Conservation (phyloP, 768 basidiomycete species). For the Strobilomyces echinocephalus region DNA sequence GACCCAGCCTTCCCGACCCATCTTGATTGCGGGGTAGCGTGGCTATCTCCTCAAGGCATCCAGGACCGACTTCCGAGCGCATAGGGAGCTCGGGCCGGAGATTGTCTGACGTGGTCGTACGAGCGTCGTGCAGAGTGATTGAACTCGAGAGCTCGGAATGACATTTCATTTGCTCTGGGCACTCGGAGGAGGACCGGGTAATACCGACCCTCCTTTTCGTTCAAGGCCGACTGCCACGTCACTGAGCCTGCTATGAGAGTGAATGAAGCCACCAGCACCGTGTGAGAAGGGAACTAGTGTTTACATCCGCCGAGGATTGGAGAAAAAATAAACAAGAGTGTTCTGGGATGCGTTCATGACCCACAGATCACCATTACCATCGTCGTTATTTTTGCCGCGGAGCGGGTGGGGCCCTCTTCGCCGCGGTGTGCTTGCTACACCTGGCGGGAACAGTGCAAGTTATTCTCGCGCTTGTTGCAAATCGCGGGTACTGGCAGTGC, state of each 20-base stretch:
- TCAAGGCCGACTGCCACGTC: constrained; percentile 14
- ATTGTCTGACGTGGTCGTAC: not conserved
- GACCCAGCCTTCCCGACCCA: not conserved
- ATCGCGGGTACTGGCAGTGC: too few relatives aligned
- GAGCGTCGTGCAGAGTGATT: too few relatives aligned
- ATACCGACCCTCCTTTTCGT: not conserved
- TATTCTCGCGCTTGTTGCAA: not conserved
- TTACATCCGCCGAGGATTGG: not conserved
- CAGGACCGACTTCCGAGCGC: constrained; percentile 10
- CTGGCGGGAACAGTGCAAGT: not conserved
- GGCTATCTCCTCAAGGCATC: not conserved
- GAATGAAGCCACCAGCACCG: not conserved
- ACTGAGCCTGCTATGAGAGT: not conserved
- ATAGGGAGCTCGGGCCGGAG: constrained; percentile 1
- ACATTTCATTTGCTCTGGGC: not conserved
- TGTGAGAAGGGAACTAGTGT: not conserved
- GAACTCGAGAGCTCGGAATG: not conserved
- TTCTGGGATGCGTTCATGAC: not conserved
- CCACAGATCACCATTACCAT: not conserved
- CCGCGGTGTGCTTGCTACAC: not conserved
- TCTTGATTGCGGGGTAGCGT: constrained; percentile 6
- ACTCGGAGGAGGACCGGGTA: not conserved
- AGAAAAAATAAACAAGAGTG: not conserved
- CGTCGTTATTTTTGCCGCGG: not conserved
- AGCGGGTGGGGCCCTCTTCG: not conserved